These are phyloP conservation scores for Dissoconium aciculare DNA, from an alignment of 2,329 filamentous ascomycete genomes.

Conservation along the genomic window DNA sequence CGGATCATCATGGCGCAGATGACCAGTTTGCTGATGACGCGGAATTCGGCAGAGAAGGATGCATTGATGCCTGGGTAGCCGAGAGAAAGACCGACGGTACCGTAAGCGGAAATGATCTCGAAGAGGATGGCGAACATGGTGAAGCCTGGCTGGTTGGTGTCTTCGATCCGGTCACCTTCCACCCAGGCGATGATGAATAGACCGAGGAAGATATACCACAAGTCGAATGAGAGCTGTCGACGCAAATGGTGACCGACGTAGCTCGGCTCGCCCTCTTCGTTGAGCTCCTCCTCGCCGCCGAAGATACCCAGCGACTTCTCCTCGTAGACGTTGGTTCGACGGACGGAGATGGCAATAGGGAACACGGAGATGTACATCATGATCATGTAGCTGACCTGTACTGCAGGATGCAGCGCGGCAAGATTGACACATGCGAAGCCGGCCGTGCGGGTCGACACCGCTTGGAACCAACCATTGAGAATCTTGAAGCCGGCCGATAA, in stretches of 20 bases:
- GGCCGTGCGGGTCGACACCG: slow-evolving; percentile 74
- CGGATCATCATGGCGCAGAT: slow-evolving; percentile 54
- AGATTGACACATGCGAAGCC: slow-evolving; percentile 76
- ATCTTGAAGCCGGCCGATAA: slow-evolving; percentile 62
- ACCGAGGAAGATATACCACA: slow-evolving; percentile 93
- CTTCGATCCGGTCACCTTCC: slow-evolving; percentile 59
- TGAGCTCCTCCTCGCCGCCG: slow-evolving; percentile 34
- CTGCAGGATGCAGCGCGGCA: slow-evolving; percentile 65
- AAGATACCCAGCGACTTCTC: slow-evolving; percentile 73
- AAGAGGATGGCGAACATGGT: slow-evolving; percentile 49
- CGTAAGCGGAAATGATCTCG: slow-evolving; percentile 80
- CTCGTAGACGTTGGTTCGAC: slow-evolving; percentile 90
- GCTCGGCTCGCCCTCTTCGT: slow-evolving; percentile 48
- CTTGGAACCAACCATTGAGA: slow-evolving; percentile 79
- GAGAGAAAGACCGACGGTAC: slow-evolving; percentile 81
- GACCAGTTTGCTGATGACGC: slow-evolving; percentile 49
- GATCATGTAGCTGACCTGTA: slow-evolving; percentile 85
- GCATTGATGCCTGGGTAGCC: slow-evolving; percentile 64
- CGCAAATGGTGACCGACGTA: slow-evolving; percentile 88
- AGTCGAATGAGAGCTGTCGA: slow-evolving; percentile 83
- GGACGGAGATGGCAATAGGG: slow-evolving; percentile 88
- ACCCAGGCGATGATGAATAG: slow-evolving; percentile 85
- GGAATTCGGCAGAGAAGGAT: slow-evolving; percentile 72
- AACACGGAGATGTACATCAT: slow-evolving; percentile 99
- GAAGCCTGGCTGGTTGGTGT: slow-evolving; percentile 39